Evolutionary conservation across 768 basidiomycete genomes (phyloP), one percentile per base, ranked within the genome.

Genomic region (Rhizopogon vulgaris): DNA sequence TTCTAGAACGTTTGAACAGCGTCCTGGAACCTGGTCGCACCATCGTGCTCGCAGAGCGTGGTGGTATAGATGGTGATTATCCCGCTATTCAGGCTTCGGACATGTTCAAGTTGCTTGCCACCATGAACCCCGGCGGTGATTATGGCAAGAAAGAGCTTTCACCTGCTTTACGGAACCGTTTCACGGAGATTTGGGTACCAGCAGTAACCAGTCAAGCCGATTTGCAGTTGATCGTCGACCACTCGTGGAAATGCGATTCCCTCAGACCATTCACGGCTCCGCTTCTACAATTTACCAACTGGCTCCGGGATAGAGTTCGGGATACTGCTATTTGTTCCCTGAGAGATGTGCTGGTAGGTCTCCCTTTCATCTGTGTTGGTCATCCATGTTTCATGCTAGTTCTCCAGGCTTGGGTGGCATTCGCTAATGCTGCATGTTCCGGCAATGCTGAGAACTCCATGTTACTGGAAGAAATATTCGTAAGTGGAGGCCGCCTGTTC

Each of bases 121-220:
- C 96, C 3, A 99, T 99, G 96, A 99, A 99, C 65, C 96, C 96
- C 0, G 96, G 96, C 17, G 96, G 96, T 12, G 96, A 99, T 63
- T 98, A 94, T 60, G 96, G 96, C 22, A 99, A 99, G 75, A 99
- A 98, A 65, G 96, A 99, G 64, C 73, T 99, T 2, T 98, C 96
- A 1, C 95, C 94, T 30, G 96, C 96, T 0, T 74, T 99, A 37
- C 83, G 96, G 17, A 99, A 98, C 70, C 83, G 96, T 4, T 99
- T 99, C 71, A 99, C 96, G 3, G 96, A 99, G 67, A 95, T 99
- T 30, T 99, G 96, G 95, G 96, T 99, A 0, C 94, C 95, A 3
- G 72, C 84, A 15, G 79, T 97, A 28, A 82, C 89, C 52, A 76
- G 83, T 53, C 75, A 83, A 15, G 60, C 63, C 5, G 96, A 99